Base-by-base conservation (phyloP, 2,329 filamentous ascomycete genomes). In the Xylariaceae sp. region DNA sequence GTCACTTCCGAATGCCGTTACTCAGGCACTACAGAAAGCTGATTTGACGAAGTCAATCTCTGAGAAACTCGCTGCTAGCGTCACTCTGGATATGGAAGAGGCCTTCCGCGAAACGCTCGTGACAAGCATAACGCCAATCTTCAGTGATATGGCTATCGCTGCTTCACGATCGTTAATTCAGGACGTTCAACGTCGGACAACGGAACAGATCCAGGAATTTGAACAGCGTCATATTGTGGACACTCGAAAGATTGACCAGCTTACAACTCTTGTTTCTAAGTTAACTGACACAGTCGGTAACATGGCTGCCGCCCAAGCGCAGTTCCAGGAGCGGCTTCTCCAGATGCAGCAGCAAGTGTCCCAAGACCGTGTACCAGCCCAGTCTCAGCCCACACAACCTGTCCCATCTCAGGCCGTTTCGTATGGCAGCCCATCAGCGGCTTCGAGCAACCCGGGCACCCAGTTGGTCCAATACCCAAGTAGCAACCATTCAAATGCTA, bases 1-100 rank as follows among this genome's bases (percentile, higher is more conserved):
- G 51, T 73, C 81, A 29, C 76, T 97, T 29, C 91, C 91, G 1
- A 77, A 81, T 55, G 81, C 85, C 8, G 77, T 95, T 52, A 75
- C 78, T 40, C 82, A 84, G 59, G 84, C 88, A 18, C 72, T 97
- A 47, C 86, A 90, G 66, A 88, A 87, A 60, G 85, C 86, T 9
- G 87, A 92, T 42, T 78, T 94, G 32, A 76, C 91, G 58, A 87
- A 87, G 64, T 75, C 81, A 6, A 83, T 97, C 49, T 82, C 87
- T 3, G 90, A 95, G 47, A 82, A 85, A 44, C 81, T 96, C 27
- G 79, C 85, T 2, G 82, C 83, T 60, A 84, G 82, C 42, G 80
- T 96, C 24, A 77, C 83, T 4, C 75, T 82, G 36, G 84, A 83
- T 49, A 78, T 96, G 23, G 88, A 96, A 65, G 79, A 83, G 50